These are phyloP conservation scores for Candida dubliniensis DNA, from an alignment of 1,139 yeast species.

Conservation along the genomic window DNA sequence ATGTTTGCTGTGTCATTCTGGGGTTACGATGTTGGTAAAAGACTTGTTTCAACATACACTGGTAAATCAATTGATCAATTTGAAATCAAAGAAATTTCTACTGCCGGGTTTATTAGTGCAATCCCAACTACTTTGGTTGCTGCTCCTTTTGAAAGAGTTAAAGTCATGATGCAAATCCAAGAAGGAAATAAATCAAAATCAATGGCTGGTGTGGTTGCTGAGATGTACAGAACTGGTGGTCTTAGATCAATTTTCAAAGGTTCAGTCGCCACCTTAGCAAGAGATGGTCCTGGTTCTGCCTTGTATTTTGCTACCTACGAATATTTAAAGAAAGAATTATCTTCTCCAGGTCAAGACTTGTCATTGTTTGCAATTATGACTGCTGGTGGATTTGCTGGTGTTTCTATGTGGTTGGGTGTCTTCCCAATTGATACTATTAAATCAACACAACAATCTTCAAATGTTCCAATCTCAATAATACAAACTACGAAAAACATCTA, in stretches of 20 bases:
- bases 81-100: conserved; percentile 68
- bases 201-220: conserved; percentile 62
- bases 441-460: conserved; percentile 76
- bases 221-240: conserved; percentile 81
- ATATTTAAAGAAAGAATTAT: conserved; percentile 62
- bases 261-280: conserved; percentile 84
- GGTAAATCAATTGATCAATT: conserved; percentile 46
- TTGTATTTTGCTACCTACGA: conserved; percentile 95
- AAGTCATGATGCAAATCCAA: conserved; percentile 88
- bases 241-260: conserved; percentile 85
- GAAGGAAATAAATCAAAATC: conserved; percentile 51
- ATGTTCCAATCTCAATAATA: conserved; percentile 55
- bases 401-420: conserved; percentile 94
- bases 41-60: conserved; percentile 52
- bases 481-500: conserved; percentile 67
- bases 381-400: conserved; percentile 96
- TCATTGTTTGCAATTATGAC: conserved; percentile 74
- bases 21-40: conserved; percentile 96
- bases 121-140: conserved; percentile 93
- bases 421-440: conserved; percentile 97
- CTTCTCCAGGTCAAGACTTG: conserved; percentile 56
- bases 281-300: conserved; percentile 99
- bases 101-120: conserved; percentile 96
- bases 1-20: conserved; percentile 98
- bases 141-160: conserved; percentile 95